Base-by-base conservation (phyloP, 1,139 yeast species). In the Zygosaccharomyces sapae region DNA sequence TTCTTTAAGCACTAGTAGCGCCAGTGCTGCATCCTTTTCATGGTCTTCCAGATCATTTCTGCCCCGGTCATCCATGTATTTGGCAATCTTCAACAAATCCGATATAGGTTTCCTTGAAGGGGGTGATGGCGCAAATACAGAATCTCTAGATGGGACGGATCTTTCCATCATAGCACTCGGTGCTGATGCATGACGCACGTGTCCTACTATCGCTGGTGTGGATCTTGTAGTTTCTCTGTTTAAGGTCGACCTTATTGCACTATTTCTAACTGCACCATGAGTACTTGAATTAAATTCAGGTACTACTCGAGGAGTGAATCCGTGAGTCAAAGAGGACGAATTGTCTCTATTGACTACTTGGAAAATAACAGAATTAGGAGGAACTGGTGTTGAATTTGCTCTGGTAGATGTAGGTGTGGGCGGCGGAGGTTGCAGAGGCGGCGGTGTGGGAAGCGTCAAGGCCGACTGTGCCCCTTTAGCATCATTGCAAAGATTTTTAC, bases 21-120 rank as follows among this genome's bases (percentile, higher is more conserved):
- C 46, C 6, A 30, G 10, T 12, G 48, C 51, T 8, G 51, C 51
- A 16, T 43, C 48, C 24, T 41, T 46, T 38, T 48, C 47, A 20
- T 43, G 35, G 10, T 40, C 43, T 5, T 40, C 35, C 10, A 45
- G 29, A n/a, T 43, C 29, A 16, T 19, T 24, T 24, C 22, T 13
- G 16, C 27, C 35, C 16, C 29, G 40, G 3, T 27, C 27, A 24
- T 35, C 45, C 31, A 20, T 9, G 16, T 29, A 25, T 20, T 25
- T 43, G 10, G 46, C 30, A 19, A 25, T 30, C 9, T 38, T 43
- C 6, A 46, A 37, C 25, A 40, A 27, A 16, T 39, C 45, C 7
- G 43, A 34, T n/a, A 39, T 35, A 18, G 43, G 43, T 20, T 40
- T 44, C 25, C 30, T 34, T 19, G 31, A 18, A 4, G 40, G n/a